Conservation (phyloP, 2,329 filamentous ascomycete species). For the Fusarium liriodendri region DNA sequence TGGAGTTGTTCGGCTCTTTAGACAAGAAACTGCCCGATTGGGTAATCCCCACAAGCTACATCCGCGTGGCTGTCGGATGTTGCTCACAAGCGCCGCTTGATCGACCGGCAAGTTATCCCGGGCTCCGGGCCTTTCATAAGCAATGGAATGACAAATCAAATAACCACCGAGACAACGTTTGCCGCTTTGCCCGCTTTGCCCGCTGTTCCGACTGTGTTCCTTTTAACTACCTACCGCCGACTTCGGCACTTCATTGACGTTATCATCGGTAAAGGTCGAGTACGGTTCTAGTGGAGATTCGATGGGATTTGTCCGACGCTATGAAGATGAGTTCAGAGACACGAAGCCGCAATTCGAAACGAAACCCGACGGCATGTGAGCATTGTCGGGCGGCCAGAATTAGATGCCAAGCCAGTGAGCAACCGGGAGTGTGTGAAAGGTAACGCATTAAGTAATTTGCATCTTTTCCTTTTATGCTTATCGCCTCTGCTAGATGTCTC, state of each 20-base stretch:
- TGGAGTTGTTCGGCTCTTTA: background rate
- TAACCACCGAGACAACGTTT: background rate
- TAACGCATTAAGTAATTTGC: background rate
- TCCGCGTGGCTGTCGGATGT: background rate
- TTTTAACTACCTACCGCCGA: background rate
- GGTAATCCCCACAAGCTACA: background rate
- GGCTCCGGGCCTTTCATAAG: background rate
- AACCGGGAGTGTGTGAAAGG: background rate
- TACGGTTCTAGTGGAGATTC: background rate
- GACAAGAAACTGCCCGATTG: background rate
- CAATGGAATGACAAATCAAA: background rate
- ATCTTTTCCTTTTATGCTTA: background rate
- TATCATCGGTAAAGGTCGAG: background rate
- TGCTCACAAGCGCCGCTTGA: background rate
- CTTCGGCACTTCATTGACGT: background rate
- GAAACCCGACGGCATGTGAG: background rate
- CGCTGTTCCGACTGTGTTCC: background rate
- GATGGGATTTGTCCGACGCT: background rate
- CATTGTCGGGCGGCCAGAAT: background rate
- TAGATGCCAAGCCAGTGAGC: background rate
- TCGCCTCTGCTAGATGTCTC: background rate
- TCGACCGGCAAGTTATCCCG: background rate
- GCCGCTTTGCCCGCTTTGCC: background rate
- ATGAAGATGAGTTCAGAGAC: background rate
- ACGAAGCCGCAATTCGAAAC: background rate